phyloP scores from a whole-genome alignment of 768 basidiomycete species.

The Mycena crocata region DNA sequence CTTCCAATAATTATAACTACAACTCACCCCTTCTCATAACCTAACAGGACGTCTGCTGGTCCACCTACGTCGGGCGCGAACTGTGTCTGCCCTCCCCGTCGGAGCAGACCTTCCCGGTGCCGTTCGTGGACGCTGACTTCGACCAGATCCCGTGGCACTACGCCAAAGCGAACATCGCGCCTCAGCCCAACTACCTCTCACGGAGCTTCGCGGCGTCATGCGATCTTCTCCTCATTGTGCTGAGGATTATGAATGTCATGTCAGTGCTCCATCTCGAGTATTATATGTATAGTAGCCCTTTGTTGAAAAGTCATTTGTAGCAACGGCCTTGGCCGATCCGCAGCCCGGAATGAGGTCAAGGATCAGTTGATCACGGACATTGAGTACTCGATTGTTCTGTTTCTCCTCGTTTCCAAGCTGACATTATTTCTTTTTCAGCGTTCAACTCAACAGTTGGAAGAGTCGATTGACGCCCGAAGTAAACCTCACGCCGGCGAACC shows the following conservation, averaged over 20 bases:
- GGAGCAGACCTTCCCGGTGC: conserved; percentile 42
- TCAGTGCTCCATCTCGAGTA: too few relatives aligned
- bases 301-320: too few relatives aligned
- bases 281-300: too few relatives aligned
- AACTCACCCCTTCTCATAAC: background rate
- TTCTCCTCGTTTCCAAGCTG: background rate
- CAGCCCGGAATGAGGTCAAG: too few relatives aligned
- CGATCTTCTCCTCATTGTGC: conserved; percentile 45
- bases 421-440: conserved; percentile 1
- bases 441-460: conserved; percentile 40
- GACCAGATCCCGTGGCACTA: conserved; percentile 48
- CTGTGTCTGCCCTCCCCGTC: conserved; percentile 47
- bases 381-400: conserved; percentile 42
- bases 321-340: too few relatives aligned
- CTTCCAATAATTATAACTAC: too few relatives aligned
- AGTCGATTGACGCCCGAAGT: conserved; percentile 39
- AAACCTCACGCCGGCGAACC: conserved; percentile 43
- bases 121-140: conserved; percentile 46
- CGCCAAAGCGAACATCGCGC: conserved; percentile 41
- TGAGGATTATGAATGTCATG: too few relatives aligned
- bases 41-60: conserved; percentile 55
- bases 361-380: conserved; percentile 48
- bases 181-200: conserved; percentile 38
- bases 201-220: conserved; percentile 46
- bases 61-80: conserved; percentile 57